Percentiles rank a stretch among this genome's conserved stretches.
These are phyloP conservation scores for Crataegus laevigata DNA, from an alignment of 306 rosid species.

Conservation along the genomic window DNA sequence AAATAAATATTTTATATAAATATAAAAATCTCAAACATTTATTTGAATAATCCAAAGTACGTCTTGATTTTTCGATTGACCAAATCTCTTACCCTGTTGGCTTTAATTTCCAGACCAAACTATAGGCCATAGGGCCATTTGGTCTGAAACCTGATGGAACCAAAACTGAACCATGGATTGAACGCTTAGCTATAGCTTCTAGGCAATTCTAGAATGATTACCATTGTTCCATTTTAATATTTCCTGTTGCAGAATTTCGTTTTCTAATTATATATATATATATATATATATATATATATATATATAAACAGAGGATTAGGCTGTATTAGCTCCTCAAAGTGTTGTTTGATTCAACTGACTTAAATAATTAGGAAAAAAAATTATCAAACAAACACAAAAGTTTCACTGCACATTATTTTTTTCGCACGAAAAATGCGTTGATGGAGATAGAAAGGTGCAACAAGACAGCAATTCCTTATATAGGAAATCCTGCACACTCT, in stretches of 20 bases:
- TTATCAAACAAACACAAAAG: background rate
- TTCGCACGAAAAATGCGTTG: background rate
- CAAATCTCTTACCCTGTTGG: constrained; percentile 23
- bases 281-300: too few relatives aligned
- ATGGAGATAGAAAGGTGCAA: background rate
- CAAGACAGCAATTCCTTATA: background rate
- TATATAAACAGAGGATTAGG: background rate
- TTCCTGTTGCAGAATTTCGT: background rate
- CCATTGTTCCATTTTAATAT: background rate
- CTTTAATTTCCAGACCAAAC: constrained; percentile 46
- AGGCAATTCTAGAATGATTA: background rate
- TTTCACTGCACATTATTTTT: background rate
- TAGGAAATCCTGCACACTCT: background rate
- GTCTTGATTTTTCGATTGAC: constrained; percentile 23
- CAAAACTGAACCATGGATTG: constrained; percentile 4
- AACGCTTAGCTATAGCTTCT: constrained; percentile 10
- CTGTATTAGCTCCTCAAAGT: background rate
- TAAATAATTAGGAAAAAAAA: background rate
- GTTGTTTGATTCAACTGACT: background rate
- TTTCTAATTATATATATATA: background rate
- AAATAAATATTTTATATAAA: too few relatives aligned
- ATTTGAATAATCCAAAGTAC: constrained; percentile 5
- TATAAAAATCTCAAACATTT: background rate
- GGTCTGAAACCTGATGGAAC: background rate
- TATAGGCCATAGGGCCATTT: constrained; percentile 13